A percentile compares a stretch with the other conserved stretches of the same genome.
These are phyloP conservation scores for Flaveria trinervia DNA, from an alignment of 129 eudicot genomes.

Conservation along the genomic window DNA sequence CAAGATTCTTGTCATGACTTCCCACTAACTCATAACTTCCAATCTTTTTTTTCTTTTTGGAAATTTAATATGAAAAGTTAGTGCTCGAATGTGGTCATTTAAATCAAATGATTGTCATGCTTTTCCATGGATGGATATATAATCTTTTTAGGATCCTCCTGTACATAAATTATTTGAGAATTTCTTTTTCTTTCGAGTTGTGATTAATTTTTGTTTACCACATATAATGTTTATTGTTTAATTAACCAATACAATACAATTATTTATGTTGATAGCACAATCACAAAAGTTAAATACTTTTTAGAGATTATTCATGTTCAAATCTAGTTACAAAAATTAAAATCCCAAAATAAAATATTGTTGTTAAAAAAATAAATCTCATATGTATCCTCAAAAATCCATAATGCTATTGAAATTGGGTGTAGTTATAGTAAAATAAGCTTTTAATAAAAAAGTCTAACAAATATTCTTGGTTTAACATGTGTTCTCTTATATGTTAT, in stretches of 20 bases:
- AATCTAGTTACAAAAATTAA: no score
- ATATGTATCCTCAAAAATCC: no score
- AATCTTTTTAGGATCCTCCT: conserved; percentile 38
- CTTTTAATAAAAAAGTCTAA: no score
- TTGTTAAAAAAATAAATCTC: no score
- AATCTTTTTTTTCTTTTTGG: conserved; percentile 17
- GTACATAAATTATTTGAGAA: conserved; percentile 25
- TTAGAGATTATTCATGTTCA: no score
- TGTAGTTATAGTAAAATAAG: background rate
- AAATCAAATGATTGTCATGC: conserved; percentile 57
- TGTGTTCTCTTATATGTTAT: no score
- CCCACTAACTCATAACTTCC: conserved; percentile 38
- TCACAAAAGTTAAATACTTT: no score
- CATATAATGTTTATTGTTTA: background rate
- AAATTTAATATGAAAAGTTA: conserved; percentile 31
- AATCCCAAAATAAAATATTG: no score
- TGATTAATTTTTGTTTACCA: background rate
- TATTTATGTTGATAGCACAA: no score
- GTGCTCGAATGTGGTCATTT: conserved; percentile 38
- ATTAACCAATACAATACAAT: no score
- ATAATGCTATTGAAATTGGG: no score
- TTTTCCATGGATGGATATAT: conserved; percentile 40
- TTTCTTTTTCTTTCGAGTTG: background rate
- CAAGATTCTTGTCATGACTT: conserved; percentile 45
- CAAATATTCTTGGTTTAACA: no score